These are phyloP conservation scores for Kodamaea nitidulidarum DNA, from an alignment of 805 yeast species.

Conservation along the genomic window DNA sequence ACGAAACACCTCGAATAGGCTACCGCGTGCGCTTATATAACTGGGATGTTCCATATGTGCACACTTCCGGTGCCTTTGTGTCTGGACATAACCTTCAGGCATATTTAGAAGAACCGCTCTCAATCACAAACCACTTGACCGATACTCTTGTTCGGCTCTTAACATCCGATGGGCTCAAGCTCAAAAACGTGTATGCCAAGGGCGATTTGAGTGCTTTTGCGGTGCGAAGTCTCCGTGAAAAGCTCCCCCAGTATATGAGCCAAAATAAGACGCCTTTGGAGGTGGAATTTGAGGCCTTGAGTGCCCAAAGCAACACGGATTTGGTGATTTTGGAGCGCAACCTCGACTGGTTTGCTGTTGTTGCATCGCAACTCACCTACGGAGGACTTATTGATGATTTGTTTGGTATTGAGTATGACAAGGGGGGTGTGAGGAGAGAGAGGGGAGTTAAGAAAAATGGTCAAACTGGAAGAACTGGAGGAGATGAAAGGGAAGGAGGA, in stretches of 20 bases:
- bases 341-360: conserved; percentile 66
- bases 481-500: neutral
- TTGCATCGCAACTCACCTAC: conserved; percentile 75
- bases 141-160: conserved; percentile 44
- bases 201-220: conserved; percentile 56
- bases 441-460: neutral
- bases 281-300: conserved; percentile 30
- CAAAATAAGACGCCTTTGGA: conserved; percentile 34
- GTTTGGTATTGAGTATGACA: conserved; percentile 42
- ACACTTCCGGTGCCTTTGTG: conserved; percentile 39
- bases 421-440: neutral
- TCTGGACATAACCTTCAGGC: conserved; percentile 40
- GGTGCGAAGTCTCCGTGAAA: conserved; percentile 36
- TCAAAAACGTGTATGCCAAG: conserved; percentile 55
- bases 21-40: conserved; percentile 40
- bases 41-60: conserved; percentile 45
- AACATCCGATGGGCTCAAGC: conserved; percentile 32
- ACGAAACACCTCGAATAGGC: conserved; percentile 22
- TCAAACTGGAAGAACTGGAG: neutral
- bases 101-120: conserved; percentile 43
- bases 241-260: conserved; percentile 33
- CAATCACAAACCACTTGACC: conserved; percentile 47
- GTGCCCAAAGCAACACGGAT: conserved; percentile 54
- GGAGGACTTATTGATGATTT: conserved; percentile 78
- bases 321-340: conserved; percentile 76